Conservation (phyloP, 176 grass and related monocot genomes). For the Avena insularis region DNA sequence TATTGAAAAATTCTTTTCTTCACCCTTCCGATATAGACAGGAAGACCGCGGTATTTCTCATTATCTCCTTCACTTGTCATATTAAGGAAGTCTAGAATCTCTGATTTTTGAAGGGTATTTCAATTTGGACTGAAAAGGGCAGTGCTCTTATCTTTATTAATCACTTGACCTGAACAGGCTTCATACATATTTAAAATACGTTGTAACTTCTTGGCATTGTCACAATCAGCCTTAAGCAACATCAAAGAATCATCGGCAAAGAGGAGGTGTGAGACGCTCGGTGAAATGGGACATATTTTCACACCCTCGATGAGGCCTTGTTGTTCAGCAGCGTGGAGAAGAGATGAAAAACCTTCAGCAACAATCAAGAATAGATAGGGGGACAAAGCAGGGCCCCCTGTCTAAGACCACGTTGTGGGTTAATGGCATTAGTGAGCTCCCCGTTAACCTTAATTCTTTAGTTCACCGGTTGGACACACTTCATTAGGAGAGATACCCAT, state of each 20-base stretch:
- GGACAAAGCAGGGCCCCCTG: no score
- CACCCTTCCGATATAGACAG: not conserved
- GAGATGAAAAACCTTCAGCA: no score
- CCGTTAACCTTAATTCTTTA: no score
- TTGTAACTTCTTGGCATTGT: not conserved
- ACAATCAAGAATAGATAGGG: not conserved
- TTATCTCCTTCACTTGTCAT: not conserved
- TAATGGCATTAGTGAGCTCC: no score
- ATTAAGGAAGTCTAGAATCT: not conserved
- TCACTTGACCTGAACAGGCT: no score
- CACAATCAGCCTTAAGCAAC: not conserved
- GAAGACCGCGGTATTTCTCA: not conserved
- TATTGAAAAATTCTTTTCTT: no score
- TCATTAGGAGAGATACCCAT: no score
- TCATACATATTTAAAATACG: not conserved
- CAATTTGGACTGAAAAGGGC: not conserved
- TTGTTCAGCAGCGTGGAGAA: no score
- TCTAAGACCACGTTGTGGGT: no score
- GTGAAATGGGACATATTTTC: not conserved
- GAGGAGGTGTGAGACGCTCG: not conserved
- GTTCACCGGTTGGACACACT: no score
- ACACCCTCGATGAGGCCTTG: not conserved
- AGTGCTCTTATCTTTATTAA: not conserved
- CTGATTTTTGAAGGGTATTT: not conserved
- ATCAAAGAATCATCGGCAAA: no score